Conservation (phyloP, 2,329 filamentous ascomycete genomes). For the Fusarium pininemorale region DNA sequence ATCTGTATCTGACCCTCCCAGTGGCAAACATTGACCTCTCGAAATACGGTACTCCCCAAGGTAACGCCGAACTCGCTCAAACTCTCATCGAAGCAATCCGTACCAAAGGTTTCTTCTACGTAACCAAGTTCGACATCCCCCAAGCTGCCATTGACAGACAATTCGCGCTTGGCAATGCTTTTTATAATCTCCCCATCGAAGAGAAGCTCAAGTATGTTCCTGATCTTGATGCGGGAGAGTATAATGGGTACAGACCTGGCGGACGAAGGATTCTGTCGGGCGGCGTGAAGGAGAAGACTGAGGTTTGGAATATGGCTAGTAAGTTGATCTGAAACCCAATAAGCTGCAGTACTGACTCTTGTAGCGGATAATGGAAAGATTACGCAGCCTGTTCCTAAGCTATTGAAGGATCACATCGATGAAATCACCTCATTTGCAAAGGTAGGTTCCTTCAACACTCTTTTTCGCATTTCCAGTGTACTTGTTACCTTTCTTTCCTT, state of each 20-base stretch:
- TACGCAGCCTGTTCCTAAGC: conserved; percentile 31
- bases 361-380: conserved; percentile 45
- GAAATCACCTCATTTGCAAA: conserved; percentile 31
- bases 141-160: conserved; percentile 67
- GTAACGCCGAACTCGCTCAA: conserved; percentile 43
- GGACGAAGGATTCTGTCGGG: conserved; percentile 49
- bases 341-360: background rate
- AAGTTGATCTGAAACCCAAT: background rate
- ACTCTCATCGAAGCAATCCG: conserved; percentile 47
- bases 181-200: conserved; percentile 61
- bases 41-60: conserved; percentile 45
- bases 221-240: conserved; percentile 60
- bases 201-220: conserved; percentile 67
- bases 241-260: conserved; percentile 65
- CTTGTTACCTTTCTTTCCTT: no score
- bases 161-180: conserved; percentile 66
- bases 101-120: conserved; percentile 45
- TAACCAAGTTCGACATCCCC: conserved; percentile 68
- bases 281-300: conserved; percentile 52
- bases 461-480: no score
- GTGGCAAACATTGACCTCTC: conserved; percentile 49
- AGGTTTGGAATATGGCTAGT: conserved; percentile 53
- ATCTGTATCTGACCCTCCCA: no score
- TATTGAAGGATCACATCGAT: background rate
- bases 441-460: background rate